Percentiles rank a stretch among this genome's conserved stretches.
Evolutionary conservation across 257 asterid species (phyloP).

Genomic region (Solanum habrochaites): DNA sequence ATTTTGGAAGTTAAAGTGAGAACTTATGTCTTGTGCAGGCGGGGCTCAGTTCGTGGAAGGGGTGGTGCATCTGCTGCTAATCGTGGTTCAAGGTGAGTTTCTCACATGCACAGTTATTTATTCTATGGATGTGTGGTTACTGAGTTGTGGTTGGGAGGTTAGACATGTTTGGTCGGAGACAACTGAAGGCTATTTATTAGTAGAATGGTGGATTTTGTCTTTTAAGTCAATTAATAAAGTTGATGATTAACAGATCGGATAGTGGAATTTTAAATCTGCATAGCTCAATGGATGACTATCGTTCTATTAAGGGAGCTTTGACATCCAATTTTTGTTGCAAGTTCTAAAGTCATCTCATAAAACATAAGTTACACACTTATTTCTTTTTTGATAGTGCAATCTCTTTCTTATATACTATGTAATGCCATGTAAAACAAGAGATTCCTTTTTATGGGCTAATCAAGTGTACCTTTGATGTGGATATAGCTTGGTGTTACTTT

Average conservation of each 20-base stretch:
- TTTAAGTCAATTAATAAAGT: background rate
- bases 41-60: constrained; percentile 33
- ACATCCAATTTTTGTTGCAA: constrained; percentile 21
- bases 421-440: background rate
- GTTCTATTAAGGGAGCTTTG: background rate
- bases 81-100: constrained; percentile 36
- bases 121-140: background rate
- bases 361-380: background rate
- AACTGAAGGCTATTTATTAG: background rate
- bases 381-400: background rate
- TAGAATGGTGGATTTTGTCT: background rate
- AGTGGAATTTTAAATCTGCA: background rate
- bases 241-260: background rate
- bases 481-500: background rate
- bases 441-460: background rate
- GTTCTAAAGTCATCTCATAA: constrained; percentile 22
- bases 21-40: constrained; percentile 13
- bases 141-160: background rate
- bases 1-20: background rate
- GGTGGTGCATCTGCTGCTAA: constrained; percentile 16
- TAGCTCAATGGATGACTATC: background rate
- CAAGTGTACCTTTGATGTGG: background rate
- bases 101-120: background rate
- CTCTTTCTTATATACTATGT: background rate
- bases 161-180: background rate